Base-by-base conservation (phyloP, 345 rosid genomes). In the Tarenaya hassleriana region DNA sequence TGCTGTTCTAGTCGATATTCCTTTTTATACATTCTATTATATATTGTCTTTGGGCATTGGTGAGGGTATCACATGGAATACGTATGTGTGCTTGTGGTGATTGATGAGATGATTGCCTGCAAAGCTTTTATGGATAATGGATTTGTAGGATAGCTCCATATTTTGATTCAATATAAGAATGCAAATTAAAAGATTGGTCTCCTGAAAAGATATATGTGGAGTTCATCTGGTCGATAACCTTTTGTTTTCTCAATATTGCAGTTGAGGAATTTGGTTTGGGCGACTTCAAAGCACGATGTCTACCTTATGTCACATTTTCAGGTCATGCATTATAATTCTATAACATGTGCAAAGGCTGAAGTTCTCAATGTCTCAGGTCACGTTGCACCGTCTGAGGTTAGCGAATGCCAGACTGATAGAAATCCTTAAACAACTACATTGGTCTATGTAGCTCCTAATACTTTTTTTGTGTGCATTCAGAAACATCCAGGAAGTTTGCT, bases 201-300 rank as follows among this genome's bases (percentile, higher is more conserved):
- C 4, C 35, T 10, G 16, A 41, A 34, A 33, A 7, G 12, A 7
- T 21, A 12, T 58, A 17, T 0, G 15, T 7, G 5, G 39, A 34
- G 2, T 2, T 24, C 51, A 50, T 56, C 20, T 42, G 4, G 47
- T 1, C 3, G 55, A 34, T 38, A 60, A 21, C 16, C 43, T 5
- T 14, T 10, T n/a, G n/a, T n/a, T n/a, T 73, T 32, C 55, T 32
- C 52, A 49, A 16, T 58, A 74, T 16, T 74, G 65, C 67, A 86
- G 95, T 68, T 86, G 71, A 76, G 95, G 78, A 86, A 86, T 69
- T 68, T 86, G 72, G 82, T 86, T 38, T 80, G 95, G 88, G 83
- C 95, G 21, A 75, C 90, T 27, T 76, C 95, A n/a, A 82, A 85
- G 73, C 89, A 82, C 27, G 78, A 85, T 68, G 89, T 84, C 46